phyloP scores from a whole-genome alignment of 495 filamentous ascomycete genomes.

The Zalerion maritima region DNA sequence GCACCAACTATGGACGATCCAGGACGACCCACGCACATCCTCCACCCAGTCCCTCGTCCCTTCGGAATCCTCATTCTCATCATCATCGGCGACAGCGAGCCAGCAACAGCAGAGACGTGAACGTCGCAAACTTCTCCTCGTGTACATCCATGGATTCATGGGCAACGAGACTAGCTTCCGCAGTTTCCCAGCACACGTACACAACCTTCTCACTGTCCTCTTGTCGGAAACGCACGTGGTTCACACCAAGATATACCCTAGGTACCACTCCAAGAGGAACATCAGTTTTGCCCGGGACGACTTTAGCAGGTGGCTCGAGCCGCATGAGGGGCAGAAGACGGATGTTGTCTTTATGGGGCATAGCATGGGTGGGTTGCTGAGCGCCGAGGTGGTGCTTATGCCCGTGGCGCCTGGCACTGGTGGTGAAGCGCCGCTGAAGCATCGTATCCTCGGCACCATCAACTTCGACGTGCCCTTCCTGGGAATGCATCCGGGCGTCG shows the following conservation, averaged over 20 bases:
- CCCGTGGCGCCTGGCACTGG: no score
- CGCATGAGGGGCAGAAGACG: conserved; percentile 57
- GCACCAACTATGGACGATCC: no score
- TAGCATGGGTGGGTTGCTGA: conserved; percentile 76
- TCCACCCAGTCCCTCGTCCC: conserved; percentile 50
- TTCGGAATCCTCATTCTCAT: conserved; percentile 21
- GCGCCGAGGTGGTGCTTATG: conserved; percentile 63
- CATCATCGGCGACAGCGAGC: conserved; percentile 12
- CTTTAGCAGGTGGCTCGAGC: conserved; percentile 71
- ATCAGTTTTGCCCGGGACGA: conserved; percentile 61
- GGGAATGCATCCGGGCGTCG: conserved; percentile 78
- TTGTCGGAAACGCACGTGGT: conserved; percentile 61
- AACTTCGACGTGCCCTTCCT: conserved; percentile 78
- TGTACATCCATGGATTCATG: conserved; percentile 92
- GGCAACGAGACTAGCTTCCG: conserved; percentile 80
- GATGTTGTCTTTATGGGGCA: conserved; percentile 81
- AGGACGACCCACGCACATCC: conserved; percentile 42
- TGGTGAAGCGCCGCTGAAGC: no score
- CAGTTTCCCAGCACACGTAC: conserved; percentile 76
- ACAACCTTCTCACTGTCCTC: conserved; percentile 54
- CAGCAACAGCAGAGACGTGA: conserved; percentile 19
- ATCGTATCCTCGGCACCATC: conserved; percentile 70
- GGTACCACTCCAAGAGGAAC: conserved; percentile 67
- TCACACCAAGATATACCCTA: conserved; percentile 84
- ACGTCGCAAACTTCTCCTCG: conserved; percentile 53